Evolutionary conservation across 495 filamentous ascomycete genomes (phyloP), one percentile per base, ranked within the genome.

Genomic region (Melanomma pulvis-pyrius): DNA sequence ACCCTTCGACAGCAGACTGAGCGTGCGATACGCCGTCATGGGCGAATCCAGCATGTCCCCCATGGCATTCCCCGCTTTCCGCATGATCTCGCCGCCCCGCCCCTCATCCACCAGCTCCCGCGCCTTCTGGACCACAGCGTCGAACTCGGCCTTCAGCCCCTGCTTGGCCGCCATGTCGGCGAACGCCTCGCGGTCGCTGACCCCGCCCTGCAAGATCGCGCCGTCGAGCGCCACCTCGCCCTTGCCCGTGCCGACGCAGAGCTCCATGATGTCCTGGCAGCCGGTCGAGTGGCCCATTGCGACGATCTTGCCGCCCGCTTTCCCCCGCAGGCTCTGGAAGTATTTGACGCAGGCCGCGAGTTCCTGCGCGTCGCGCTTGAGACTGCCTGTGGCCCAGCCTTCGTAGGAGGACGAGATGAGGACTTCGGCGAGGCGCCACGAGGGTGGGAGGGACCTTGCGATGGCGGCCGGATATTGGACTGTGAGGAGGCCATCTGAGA

Each of bases 251-350:
- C 28, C 68, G 21, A 75, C 73, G 4, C 90, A 76, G 71, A 94
- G 96, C 60, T 90, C 85, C 75, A 97, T 82, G 32, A 90, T 86
- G 72, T 96, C 92, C 79, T 96, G 94, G 64, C 90, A 92, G 1
- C 94, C 94, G 0, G 88, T 91, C 1, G 89, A 92, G 68, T 96
- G 92, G 11, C 94, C 94, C 83, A 98, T 86, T 12, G 97, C 74
- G 9, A 93, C 88, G n/a, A 96, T 79, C 72, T 88, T 91, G 12
- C 79, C 74, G 11, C 73, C 76, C 0, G 2, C 3, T 55, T 55
- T 66, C 41, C 25, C 55, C 13, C 21, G n/a, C 2, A 74, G 48
- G 15, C 49, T 59, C 2, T 80, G 80, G 53, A 97, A 84, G 72
- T 92, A 93, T 21, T 79, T 73, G n/a, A 97, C 89, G 54, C 89